Evolutionary conservation across 1,284 basidiomycete genomes (phyloP).

Genomic region (Naganishia sp.): DNA sequence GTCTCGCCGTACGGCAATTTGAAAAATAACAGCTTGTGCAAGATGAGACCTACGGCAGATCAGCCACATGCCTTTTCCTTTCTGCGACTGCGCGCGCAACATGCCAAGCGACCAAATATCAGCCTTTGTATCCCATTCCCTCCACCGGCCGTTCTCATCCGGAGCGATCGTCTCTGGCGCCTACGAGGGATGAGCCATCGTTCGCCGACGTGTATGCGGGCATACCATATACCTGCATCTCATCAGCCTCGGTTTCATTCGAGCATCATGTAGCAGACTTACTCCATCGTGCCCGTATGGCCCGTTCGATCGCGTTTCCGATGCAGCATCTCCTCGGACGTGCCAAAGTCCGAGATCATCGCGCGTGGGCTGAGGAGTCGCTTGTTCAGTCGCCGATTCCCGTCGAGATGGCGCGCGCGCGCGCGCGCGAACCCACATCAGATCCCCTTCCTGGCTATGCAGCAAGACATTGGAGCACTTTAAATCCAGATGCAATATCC

Average conservation of each 20-base stretch:
- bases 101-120: conserved; percentile 60
- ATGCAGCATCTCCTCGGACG: conserved; percentile 82
- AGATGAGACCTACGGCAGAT: conserved; percentile 66
- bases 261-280: conserved; percentile 13
- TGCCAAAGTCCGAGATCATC: conserved; percentile 92
- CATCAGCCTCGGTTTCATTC: neutral
- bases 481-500: conserved; percentile 85
- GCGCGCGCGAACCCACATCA: conserved; percentile 66
- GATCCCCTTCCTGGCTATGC: conserved; percentile 84
- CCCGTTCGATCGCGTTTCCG: conserved; percentile 70
- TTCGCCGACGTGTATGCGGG: too few species aligned
- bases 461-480: conserved; percentile 91
- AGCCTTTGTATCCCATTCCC: conserved; percentile 76
- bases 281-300: conserved; percentile 86
- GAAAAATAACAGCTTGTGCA: conserved; percentile 89
- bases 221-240: conserved; percentile 45
- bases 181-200: conserved; percentile 22
- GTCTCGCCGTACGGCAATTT: conserved; percentile 73
- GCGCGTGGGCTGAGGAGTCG: conserved; percentile 61
- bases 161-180: conserved; percentile 75
- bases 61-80: neutral
- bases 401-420: too few species aligned
- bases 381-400: too few species aligned
- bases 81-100: too few species aligned
- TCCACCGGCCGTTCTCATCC: conserved; percentile 61